These are phyloP conservation scores for Amphicarpaea edgeworthii DNA, from an alignment of 306 rosid species.

Conservation along the genomic window DNA sequence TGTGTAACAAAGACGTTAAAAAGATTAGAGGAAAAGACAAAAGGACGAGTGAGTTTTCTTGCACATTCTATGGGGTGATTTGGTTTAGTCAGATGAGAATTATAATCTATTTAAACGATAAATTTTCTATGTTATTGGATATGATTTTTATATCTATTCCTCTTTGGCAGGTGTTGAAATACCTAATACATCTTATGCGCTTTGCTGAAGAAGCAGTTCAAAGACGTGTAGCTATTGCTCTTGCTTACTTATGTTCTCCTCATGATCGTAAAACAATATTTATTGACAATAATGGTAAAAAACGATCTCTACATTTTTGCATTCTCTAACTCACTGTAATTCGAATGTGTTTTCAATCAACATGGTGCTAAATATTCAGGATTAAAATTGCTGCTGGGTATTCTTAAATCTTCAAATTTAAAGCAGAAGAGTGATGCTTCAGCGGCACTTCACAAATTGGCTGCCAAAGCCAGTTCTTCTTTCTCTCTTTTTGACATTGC, in stretches of 20 bases:
- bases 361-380: constrained; percentile 59
- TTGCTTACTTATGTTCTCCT: constrained; percentile 87
- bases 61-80: constrained; percentile 5
- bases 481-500: constrained; percentile 77
- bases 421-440: constrained; percentile 84
- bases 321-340: background rate
- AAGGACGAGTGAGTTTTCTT: constrained; percentile 77
- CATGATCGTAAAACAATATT: constrained; percentile 75
- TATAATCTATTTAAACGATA: background rate
- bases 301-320: constrained; percentile 5
- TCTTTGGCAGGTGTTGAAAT: constrained; percentile 74
- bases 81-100: background rate
- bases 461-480: constrained; percentile 62
- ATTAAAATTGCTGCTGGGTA: constrained; percentile 76
- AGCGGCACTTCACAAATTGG: constrained; percentile 76
- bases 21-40: constrained; percentile 87
- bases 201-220: constrained; percentile 65
- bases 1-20: constrained; percentile 84
- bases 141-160: constrained; percentile 11
- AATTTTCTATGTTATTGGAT: background rate
- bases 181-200: constrained; percentile 75
- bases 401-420: constrained; percentile 63
- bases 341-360: constrained; percentile 24
- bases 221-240: constrained; percentile 79
- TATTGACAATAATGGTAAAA: constrained; percentile 73